Percentiles rank a stretch among this genome's conserved stretches.
Conservation (phyloP, 257 asterid genomes). For the Solanum bulbocastanum region DNA sequence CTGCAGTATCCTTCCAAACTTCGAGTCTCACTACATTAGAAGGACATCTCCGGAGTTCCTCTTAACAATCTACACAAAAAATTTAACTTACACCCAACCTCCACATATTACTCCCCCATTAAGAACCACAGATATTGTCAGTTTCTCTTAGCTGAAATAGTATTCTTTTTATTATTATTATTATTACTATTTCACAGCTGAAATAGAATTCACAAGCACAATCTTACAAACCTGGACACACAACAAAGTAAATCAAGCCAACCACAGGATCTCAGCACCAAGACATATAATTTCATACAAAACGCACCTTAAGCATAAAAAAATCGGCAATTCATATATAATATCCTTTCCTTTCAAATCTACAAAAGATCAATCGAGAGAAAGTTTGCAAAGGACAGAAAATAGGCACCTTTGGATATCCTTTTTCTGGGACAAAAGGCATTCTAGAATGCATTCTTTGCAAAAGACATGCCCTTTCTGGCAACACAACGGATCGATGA, state of each 20-base stretch:
- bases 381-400: background rate
- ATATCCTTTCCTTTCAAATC: background rate
- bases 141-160: background rate
- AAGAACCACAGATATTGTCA: background rate
- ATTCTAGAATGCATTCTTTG: constrained; percentile 88
- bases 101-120: background rate
- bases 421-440: constrained; percentile 83
- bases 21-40: too few species aligned
- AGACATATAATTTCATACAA: background rate
- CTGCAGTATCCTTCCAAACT: background rate
- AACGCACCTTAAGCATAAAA: background rate
- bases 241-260: background rate
- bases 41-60: background rate
- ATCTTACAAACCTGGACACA: background rate
- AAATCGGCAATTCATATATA: background rate
- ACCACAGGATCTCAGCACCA: background rate
- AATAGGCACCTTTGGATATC: constrained; percentile 61
- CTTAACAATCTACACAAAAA: background rate
- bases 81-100: background rate
- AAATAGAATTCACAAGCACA: background rate
- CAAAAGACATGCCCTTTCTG: constrained; percentile 82
- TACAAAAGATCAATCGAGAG: background rate
- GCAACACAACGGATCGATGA: constrained; percentile 79
- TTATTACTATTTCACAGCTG: background rate
- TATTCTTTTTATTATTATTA: too few species aligned